A percentile compares a stretch with the other conserved stretches of the same genome.
These are phyloP conservation scores for Aechmea fasciata DNA, from an alignment of 176 grass and related monocot species.

Conservation along the genomic window DNA sequence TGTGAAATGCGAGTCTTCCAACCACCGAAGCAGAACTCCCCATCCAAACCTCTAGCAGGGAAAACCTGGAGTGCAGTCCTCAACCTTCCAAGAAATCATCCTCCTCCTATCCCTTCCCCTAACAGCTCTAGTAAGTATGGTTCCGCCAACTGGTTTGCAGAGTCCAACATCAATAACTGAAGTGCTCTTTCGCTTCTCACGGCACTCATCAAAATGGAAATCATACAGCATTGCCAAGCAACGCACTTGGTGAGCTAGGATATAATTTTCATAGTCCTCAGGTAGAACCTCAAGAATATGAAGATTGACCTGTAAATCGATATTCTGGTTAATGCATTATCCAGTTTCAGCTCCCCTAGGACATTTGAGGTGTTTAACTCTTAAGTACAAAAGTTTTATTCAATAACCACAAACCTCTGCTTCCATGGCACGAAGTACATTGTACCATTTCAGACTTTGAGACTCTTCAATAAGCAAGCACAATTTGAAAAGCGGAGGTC, in stretches of 20 bases:
- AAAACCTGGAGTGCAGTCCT: conserved; percentile 34
- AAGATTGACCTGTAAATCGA: conserved; percentile 67
- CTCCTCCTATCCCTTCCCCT: conserved; percentile 83
- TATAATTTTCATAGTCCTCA: conserved; percentile 39
- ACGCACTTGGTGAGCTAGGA: conserved; percentile 68
- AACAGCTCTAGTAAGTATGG: conserved; percentile 64
- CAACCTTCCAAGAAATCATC: conserved; percentile 69
- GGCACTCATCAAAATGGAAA: conserved; percentile 55
- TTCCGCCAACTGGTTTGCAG: conserved; percentile 68
- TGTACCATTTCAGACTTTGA: conserved; percentile 54
- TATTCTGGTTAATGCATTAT: background rate
- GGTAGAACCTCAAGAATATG: conserved; percentile 50
- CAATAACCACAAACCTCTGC: conserved; percentile 58
- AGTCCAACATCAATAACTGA: conserved; percentile 80
- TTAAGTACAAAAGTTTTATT: background rate
- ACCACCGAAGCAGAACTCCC: no score
- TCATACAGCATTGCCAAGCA: conserved; percentile 82
- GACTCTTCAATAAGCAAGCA: conserved; percentile 29
- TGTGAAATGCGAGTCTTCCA: no score
- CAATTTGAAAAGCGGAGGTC: conserved; percentile 66
- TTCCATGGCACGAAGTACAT: conserved; percentile 88
- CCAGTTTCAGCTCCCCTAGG: background rate
- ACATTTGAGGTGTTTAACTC: background rate
- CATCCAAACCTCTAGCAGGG: background rate
- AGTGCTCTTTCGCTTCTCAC: conserved; percentile 65